phyloP scores from a whole-genome alignment of 2,329 filamentous ascomycete species.

The Hypoxylon sp. region DNA sequence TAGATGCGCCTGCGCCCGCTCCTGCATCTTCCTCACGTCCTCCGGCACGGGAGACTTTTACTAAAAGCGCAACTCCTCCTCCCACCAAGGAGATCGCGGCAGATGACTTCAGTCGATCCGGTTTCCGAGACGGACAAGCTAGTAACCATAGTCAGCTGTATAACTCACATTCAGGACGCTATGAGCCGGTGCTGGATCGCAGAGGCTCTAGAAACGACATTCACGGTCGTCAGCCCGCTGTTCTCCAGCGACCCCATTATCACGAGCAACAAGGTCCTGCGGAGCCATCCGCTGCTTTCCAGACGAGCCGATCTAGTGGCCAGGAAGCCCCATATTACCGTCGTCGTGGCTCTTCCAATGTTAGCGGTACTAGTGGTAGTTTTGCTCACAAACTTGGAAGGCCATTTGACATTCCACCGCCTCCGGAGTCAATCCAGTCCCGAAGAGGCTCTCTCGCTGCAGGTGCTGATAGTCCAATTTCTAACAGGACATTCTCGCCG shows the following conservation, averaged over 20 bases:
- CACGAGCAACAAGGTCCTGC: conserved; percentile 75
- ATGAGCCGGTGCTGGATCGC: conserved; percentile 88
- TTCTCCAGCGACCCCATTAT: conserved; percentile 81
- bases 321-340: conserved; percentile 79
- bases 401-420: conserved; percentile 61
- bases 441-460: conserved; percentile 66
- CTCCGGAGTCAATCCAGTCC: conserved; percentile 61
- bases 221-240: conserved; percentile 78
- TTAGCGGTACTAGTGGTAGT: conserved; percentile 86
- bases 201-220: conserved; percentile 79
- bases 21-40: conserved; percentile 60
- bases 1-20: conserved; percentile 67
- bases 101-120: conserved; percentile 89
- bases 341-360: conserved; percentile 89
- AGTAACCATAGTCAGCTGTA: conserved; percentile 82
- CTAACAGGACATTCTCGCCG: conserved; percentile 61
- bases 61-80: conserved; percentile 67
- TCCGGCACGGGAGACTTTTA: conserved; percentile 68
- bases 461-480: conserved; percentile 66
- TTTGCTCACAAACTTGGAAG: conserved; percentile 71
- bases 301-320: conserved; percentile 77
- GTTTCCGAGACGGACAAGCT: conserved; percentile 80
- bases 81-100: conserved; percentile 86
- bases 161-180: conserved; percentile 95
- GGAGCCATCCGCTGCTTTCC: conserved; percentile 89